Conservation (phyloP, 306 rosid genomes). For the Malus asiatica region DNA sequence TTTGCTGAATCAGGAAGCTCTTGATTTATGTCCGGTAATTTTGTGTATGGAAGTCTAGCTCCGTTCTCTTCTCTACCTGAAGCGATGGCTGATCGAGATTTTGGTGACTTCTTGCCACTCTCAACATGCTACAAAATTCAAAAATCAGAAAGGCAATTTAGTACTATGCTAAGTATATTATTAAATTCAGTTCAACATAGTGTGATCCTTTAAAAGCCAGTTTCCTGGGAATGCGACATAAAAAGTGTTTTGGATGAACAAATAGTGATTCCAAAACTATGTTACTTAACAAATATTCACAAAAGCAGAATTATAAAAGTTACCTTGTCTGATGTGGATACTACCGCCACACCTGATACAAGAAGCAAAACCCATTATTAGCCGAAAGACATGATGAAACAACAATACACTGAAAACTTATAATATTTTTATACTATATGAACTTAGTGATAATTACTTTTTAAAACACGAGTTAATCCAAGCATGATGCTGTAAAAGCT, state of each 20-base stretch:
- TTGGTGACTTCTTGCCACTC: conserved; percentile 33
- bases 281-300: neutral
- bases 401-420: neutral
- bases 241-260: neutral
- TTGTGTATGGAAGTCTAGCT: conserved; percentile 14
- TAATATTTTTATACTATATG: conserved; percentile 11
- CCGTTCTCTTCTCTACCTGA: conserved; percentile 36
- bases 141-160: conserved; percentile 13
- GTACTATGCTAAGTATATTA: conserved; percentile 12
- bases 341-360: conserved; percentile 43
- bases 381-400: conserved; percentile 5
- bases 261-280: neutral
- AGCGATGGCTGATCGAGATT: conserved; percentile 23
- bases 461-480: neutral
- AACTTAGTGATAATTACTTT: conserved; percentile 6
- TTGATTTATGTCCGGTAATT: conserved; percentile 45
- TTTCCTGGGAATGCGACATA: neutral
- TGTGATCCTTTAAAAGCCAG: conserved; percentile 13
- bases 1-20: conserved; percentile 43
- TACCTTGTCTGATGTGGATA: conserved; percentile 50
- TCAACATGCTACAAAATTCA: conserved; percentile 46
- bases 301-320: conserved; percentile 19
- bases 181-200: conserved; percentile 2
- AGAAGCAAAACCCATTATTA: conserved; percentile 21
- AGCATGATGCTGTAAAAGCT: neutral